Conservation (phyloP, 164 flowering plant species). For the Pachysandra terminalis region DNA sequence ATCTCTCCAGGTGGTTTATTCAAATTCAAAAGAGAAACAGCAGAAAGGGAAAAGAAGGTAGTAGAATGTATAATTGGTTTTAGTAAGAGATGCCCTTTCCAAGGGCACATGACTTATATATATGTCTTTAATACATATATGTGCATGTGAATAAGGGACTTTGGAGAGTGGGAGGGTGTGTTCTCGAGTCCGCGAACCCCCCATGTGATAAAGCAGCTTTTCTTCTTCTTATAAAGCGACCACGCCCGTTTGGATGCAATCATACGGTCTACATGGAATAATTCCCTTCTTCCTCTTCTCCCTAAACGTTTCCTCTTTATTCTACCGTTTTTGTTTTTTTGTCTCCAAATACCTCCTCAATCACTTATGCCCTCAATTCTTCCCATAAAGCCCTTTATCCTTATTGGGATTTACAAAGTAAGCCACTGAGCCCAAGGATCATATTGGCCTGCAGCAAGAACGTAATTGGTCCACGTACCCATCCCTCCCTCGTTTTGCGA, state of each 20-base stretch:
- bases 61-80: conserved; percentile 7
- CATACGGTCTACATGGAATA: conserved; percentile 62
- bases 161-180: conserved; percentile 11
- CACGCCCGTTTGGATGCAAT: conserved; percentile 86
- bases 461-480: no score
- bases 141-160: conserved; percentile 14
- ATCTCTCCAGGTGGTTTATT: neutral
- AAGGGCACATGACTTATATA: conserved; percentile 29
- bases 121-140: neutral
- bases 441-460: no score
- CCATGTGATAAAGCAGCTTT: conserved; percentile 69
- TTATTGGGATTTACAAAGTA: no score
- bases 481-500: no score
- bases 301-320: neutral
- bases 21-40: neutral
- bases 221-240: conserved; percentile 47
- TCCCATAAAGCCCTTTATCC: neutral
- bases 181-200: conserved; percentile 18
- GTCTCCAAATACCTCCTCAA: no score
- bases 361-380: neutral
- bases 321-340: neutral
- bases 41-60: neutral
- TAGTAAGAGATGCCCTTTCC: conserved; percentile 16
- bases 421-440: no score
- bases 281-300: conserved; percentile 28